phyloP scores from a whole-genome alignment of 129 eudicot genomes.

The Rutidosis leptorrhynchoides region DNA sequence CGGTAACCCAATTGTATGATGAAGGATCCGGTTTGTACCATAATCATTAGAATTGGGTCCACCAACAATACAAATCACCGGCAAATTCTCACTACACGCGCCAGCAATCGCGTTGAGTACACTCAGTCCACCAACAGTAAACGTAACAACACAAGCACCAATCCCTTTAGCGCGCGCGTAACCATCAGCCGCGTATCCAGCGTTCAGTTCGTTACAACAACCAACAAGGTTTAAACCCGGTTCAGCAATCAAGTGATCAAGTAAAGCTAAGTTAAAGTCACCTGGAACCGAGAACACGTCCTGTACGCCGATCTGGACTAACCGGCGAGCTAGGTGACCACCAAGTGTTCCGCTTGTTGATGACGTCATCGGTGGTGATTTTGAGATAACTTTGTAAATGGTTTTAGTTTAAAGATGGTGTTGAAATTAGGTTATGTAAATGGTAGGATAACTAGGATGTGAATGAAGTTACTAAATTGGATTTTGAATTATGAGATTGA shows the following conservation, averaged over 20 bases:
- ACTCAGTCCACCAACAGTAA: conserved; percentile 90
- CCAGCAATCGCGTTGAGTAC: conserved; percentile 89
- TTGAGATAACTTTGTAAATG: background rate
- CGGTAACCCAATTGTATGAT: conserved; percentile 79
- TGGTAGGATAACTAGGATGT: background rate
- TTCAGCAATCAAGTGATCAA: conserved; percentile 71
- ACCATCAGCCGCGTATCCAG: conserved; percentile 92
- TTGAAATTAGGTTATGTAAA: background rate
- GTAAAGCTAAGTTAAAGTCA: conserved; percentile 71
- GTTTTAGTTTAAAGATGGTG: conserved; percentile 14
- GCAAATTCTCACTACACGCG: conserved; percentile 84
- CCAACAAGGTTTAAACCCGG: conserved; percentile 66
- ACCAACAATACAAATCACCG: conserved; percentile 84
- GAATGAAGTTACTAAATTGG: background rate
- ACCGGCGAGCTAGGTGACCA: conserved; percentile 65
- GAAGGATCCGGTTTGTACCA: conserved; percentile 73
- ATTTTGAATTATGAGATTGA: background rate
- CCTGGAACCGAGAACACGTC: conserved; percentile 91
- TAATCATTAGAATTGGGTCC: conserved; percentile 89
- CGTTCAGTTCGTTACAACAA: conserved; percentile 91
- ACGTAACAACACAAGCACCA: conserved; percentile 89
- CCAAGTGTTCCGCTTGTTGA: conserved; percentile 27
- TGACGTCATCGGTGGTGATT: background rate
- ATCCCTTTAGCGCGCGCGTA: conserved; percentile 84
- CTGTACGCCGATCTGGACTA: conserved; percentile 58